Evolutionary conservation across 2,329 filamentous ascomycete genomes (phyloP).

Genomic region (Aspergillus carbonarius): DNA sequence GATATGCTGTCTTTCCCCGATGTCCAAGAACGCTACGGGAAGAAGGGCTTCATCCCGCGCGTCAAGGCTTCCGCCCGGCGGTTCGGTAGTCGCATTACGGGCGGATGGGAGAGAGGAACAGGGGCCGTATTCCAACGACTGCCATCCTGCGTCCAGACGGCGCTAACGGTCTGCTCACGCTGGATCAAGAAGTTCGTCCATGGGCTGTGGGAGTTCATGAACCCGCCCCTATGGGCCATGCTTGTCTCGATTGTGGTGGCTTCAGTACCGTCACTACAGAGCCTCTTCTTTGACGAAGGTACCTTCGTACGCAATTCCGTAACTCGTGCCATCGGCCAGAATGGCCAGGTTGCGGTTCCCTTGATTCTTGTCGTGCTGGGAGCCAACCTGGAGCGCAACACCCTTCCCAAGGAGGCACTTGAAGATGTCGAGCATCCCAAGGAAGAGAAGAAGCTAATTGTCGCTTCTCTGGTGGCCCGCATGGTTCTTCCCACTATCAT

Average conservation of each 20-base stretch:
- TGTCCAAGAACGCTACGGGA: slow-evolving; percentile 28
- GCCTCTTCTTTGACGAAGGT: slow-evolving; percentile 81
- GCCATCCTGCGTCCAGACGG: slow-evolving; percentile 54
- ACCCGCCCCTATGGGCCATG: slow-evolving; percentile 98
- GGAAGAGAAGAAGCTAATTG: slow-evolving; percentile 72
- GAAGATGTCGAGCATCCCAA: slow-evolving; percentile 68
- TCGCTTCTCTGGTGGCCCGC: slow-evolving; percentile 80
- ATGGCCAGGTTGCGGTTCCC: slow-evolving; percentile 87
- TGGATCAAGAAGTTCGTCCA: slow-evolving; percentile 54
- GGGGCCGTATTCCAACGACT: slow-evolving; percentile 48
- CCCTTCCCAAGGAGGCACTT: slow-evolving; percentile 66
- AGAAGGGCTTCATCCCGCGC: slow-evolving; percentile 31
- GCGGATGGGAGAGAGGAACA: slow-evolving; percentile 23
- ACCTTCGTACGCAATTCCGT: slow-evolving; percentile 92
- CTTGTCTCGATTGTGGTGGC: slow-evolving; percentile 85
- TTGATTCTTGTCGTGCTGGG: slow-evolving; percentile 93
- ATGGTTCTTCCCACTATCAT: slow-evolving; percentile 90
- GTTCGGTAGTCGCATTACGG: slow-evolving; percentile 18
- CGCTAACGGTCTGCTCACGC: slow-evolving; percentile 44
- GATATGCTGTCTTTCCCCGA: slow-evolving; percentile 61
- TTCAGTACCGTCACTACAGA: slow-evolving; percentile 78
- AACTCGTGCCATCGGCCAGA: slow-evolving; percentile 80
- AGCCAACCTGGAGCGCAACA: slow-evolving; percentile 91
- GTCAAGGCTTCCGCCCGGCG: slow-evolving; percentile 25
- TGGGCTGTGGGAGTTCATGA: slow-evolving; percentile 93